Evolutionary conservation across 805 yeast genomes (phyloP), one percentile per base, ranked within the genome.

Genomic region (Scheffersomyces lignosus): DNA sequence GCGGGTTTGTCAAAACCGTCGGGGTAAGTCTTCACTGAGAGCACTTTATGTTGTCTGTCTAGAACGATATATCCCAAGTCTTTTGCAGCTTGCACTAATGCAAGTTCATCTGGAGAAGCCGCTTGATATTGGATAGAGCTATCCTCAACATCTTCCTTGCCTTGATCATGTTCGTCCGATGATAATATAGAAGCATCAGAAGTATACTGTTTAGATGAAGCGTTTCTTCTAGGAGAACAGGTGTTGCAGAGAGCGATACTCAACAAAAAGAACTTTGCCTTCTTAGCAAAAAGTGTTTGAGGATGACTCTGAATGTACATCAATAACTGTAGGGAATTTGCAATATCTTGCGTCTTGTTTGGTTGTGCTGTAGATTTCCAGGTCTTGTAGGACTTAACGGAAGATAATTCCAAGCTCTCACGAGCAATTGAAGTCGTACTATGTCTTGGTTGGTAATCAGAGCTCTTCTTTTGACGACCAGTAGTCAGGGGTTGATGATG

Each of bases 101-200:
- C 99, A 33, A 90, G 63, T 58, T 93, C 99, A 62, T 93, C 99
- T 0, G 99, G 99, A 0, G 97, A 90, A 0, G 98, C 81, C 0
- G 98, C 87, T 56, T 91, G 97, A 51, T 93, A 93, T 38, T 79
- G 81, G 16, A 89, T 77, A 42, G 40, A 18, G 16, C 7, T 5
- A 13, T 13, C 14, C 5, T 38, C 31, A 6, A 37, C 39, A 10
- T 34, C 45, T 10, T 38, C 43, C 12, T 39, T 47, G 18, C 43
- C 44, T 16, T 56, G 56, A 4, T 29, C 37, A 3, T 13, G 8
- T 31, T 30, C 27, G 5, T 43, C 48, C 9, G 27, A 32, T 4
- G 29, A 14, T 8, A 27, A 25, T 8, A 28, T 17, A 8, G 42
- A 26, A 13, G 39, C 18, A 8, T 27, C 24, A 3, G 44, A 27